phyloP scores from a whole-genome alignment of 2,329 filamentous ascomycete species.

The Monosporascus sp. region DNA sequence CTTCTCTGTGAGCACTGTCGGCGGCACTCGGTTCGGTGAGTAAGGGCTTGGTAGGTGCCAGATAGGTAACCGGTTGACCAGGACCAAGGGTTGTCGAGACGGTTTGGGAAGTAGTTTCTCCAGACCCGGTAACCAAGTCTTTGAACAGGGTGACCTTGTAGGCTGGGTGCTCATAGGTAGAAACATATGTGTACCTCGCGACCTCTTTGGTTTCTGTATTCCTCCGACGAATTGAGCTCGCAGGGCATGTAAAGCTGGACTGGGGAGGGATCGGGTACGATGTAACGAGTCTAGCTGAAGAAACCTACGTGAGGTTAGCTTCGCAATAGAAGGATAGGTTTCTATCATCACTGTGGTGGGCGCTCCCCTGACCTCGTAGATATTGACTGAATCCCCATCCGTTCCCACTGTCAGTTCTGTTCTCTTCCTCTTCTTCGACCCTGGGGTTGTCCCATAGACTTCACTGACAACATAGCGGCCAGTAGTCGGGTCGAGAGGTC shows the following conservation, averaged over 20 bases:
- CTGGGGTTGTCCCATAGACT: constrained; percentile 54
- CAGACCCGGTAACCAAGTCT: constrained; percentile 47
- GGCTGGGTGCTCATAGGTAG: constrained; percentile 43
- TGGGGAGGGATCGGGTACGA: constrained; percentile 64
- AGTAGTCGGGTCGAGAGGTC: constrained; percentile 46
- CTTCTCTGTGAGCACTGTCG: constrained; percentile 12
- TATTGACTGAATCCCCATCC: constrained; percentile 60
- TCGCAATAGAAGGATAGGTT: neutral
- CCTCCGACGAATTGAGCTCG: constrained; percentile 52
- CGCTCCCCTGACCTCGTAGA: constrained; percentile 48
- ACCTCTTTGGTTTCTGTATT: constrained; percentile 41
- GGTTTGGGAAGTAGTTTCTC: constrained; percentile 48
- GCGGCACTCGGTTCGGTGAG: constrained; percentile 20
- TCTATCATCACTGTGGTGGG: neutral
- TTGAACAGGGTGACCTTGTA: constrained; percentile 55
- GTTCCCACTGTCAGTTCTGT: constrained; percentile 59
- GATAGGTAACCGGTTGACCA: constrained; percentile 35
- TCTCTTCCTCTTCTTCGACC: constrained; percentile 56
- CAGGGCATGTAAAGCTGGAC: constrained; percentile 57
- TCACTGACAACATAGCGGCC: constrained; percentile 53
- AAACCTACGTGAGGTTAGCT: constrained; percentile 38
- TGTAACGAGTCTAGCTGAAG: constrained; percentile 56
- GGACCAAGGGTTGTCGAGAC: constrained; percentile 38
- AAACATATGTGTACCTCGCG: constrained; percentile 56
- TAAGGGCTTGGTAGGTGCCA: constrained; percentile 30